Evolutionary conservation across 106 monocot genomes (phyloP), one percentile per base, ranked within the genome.

Genomic region (Apostasia shenzhenica): DNA sequence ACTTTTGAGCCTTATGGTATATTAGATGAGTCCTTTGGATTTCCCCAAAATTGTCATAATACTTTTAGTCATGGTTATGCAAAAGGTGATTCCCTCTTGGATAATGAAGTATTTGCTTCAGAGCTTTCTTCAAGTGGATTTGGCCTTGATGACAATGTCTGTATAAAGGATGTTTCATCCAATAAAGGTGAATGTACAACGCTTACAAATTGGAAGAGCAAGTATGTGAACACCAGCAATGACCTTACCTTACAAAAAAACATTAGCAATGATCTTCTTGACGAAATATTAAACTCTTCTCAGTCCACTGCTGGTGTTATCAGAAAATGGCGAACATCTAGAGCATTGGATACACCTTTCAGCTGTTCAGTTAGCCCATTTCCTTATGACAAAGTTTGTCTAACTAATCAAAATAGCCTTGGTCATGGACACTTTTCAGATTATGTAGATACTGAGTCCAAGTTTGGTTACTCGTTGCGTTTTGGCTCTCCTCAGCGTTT

Each of bases 281-380:
- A 67, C 10, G 64, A 77, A 46, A 54, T 58, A 53, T 45, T 40
- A 69, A 41, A 54, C 55, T 14, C 48, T 41, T 72, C 14, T 43
- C 47, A 6, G 14, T 54, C 55, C 14, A 59, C 65, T 14, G 59
- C 73, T 66, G 56, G 68, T 69, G 53, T 50, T 5, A 56, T 74
- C 68, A 73, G 73, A 79, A 76, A 74, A 74, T 78, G 75, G 68
- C 69, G 57, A 1, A 62, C 47, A 47, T 68, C 55, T 45, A 14
- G 41, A 6, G 52, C 59, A 6, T 40, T 66, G 0, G 78, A 79
- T 79, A 43, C 51, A 47, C 56, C 56, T n/a, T 42, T 48, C 48
- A 45, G 44, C 59, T 67, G 48, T 76, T 39, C 51, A 6, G 0
- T 11, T 39, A 42, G 70, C 51, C 49, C 45, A 43, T 47, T 51